Evolutionary conservation across 108 stramenopile species (phyloP).

Genomic region (Cyclotella baltica): DNA sequence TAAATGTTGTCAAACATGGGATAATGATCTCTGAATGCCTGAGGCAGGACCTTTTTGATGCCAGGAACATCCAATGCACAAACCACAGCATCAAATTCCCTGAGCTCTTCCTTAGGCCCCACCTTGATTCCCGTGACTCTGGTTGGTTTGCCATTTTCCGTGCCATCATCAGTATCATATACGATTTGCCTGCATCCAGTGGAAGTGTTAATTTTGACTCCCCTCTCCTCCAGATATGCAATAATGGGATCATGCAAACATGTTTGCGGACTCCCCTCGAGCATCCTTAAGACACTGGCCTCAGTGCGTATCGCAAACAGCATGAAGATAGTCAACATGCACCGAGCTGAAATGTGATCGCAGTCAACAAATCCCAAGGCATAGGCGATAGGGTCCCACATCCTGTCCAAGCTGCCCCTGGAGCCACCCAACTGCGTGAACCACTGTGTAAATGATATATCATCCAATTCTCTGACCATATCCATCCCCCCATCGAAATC

Average conservation of each 20-base stretch:
- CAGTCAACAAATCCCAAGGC: constrained; percentile 97
- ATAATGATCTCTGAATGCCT: constrained; percentile 84
- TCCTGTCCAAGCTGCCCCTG: constrained; percentile 89
- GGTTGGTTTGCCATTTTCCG: constrained; percentile 76
- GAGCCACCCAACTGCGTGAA: constrained; percentile 91
- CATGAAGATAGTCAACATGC: constrained; percentile 98
- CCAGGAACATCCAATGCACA: constrained; percentile 95
- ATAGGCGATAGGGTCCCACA: constrained; percentile 99
- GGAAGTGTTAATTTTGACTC: constrained; percentile 84
- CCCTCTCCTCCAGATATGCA: constrained; percentile 91
- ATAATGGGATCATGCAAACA: constrained; percentile 95
- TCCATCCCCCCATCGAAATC: constrained; percentile 98
- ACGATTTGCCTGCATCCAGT: constrained; percentile 74
- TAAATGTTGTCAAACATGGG: constrained; percentile 96
- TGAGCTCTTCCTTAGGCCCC: constrained; percentile 69
- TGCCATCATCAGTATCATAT: constrained; percentile 90
- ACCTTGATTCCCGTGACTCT: constrained; percentile 87
- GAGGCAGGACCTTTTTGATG: constrained; percentile 94
- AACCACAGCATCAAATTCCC: constrained; percentile 89
- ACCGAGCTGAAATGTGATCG: constrained; percentile 94
- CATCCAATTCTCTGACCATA: constrained; percentile 96
- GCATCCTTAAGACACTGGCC: constrained; percentile 95
- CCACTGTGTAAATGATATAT: constrained; percentile 97
- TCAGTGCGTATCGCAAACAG: constrained; percentile 96
- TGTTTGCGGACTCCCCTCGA: constrained; percentile 94